Conservation (phyloP, 106 monocot genomes). For the Ottelia alismoides region DNA sequence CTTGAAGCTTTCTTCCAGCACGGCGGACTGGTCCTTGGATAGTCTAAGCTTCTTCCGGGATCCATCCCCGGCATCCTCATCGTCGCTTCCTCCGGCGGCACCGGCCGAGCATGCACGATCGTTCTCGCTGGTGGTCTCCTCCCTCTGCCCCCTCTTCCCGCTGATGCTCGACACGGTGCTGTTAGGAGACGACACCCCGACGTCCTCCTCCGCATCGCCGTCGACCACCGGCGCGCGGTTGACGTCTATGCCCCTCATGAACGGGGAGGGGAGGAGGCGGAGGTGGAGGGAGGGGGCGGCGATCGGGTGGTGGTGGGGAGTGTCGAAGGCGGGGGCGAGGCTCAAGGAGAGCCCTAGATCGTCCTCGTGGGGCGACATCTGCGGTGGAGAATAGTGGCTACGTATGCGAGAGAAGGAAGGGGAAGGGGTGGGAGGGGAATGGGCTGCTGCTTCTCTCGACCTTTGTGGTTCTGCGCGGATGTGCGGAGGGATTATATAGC, state of each 20-base stretch:
- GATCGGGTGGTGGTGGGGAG: not conserved
- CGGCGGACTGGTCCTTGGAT: slow-evolving; percentile 19
- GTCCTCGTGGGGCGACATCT: no score
- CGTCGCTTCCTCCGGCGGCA: slow-evolving; percentile 13
- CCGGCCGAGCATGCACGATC: slow-evolving; percentile 2
- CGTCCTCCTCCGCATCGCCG: slow-evolving; percentile 6
- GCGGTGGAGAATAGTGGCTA: no score
- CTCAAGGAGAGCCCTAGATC: slow-evolving; percentile 8
- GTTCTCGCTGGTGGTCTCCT: slow-evolving; percentile 4
- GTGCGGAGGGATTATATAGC: no score
- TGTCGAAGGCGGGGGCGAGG: not conserved
- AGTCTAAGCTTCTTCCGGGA: slow-evolving; percentile 19
- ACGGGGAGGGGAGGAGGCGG: no score
- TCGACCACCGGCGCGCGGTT: not conserved
- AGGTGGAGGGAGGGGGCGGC: no score
- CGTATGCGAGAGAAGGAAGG: no score
- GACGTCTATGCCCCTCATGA: slow-evolving; percentile 2
- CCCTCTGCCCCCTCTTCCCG: slow-evolving; percentile 4
- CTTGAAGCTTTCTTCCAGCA: slow-evolving; percentile 23
- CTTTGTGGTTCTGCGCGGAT: no score
- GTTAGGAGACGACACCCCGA: slow-evolving; percentile 11
- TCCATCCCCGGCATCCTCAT: slow-evolving; percentile 15
- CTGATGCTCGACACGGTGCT: slow-evolving; percentile 17
- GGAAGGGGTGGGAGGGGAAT: no score
- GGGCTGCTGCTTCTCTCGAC: no score